Evolutionary conservation across 140 eudicot genomes (phyloP).

Genomic region (Cichorium intybus): DNA sequence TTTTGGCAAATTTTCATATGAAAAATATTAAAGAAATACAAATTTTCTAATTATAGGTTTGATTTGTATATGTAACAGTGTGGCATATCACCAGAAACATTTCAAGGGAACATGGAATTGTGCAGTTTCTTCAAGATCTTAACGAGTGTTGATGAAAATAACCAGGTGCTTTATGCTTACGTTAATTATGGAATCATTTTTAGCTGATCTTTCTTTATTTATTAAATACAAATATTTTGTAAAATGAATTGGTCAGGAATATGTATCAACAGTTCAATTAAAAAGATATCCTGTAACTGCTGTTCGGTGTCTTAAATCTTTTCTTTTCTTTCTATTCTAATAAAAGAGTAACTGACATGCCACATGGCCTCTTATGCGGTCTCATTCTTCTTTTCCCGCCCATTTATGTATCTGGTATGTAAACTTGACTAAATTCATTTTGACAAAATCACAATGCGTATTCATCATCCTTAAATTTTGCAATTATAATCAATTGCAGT

Average conservation of each 20-base stretch:
- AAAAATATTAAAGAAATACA: neutral
- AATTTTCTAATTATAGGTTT: constrained; percentile 2
- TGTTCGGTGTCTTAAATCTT: too few species aligned
- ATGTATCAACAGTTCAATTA: constrained; percentile 87
- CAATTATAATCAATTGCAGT: too few species aligned
- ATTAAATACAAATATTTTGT: neutral
- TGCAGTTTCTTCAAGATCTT: constrained; percentile 68
- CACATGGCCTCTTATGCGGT: too few species aligned
- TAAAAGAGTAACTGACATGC: too few species aligned
- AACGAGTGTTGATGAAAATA: constrained; percentile 57
- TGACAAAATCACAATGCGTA: too few species aligned
- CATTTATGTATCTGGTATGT: too few species aligned
- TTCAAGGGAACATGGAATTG: constrained; percentile 47
- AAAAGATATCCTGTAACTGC: constrained; percentile 78
- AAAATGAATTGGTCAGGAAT: constrained; percentile 45
- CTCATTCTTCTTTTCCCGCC: too few species aligned
- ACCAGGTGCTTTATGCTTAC: constrained; percentile 44
- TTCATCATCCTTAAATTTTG: too few species aligned
- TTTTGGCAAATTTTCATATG: constrained; percentile 3
- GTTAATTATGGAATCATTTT: constrained; percentile 11
- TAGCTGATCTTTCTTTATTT: neutral
- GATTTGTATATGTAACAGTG: constrained; percentile 53
- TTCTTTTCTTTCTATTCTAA: too few species aligned
- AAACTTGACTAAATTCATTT: too few species aligned
- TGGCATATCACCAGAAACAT: constrained; percentile 82